phyloP scores from a whole-genome alignment of 495 filamentous ascomycete genomes.

The Penicillium waksmanii region DNA sequence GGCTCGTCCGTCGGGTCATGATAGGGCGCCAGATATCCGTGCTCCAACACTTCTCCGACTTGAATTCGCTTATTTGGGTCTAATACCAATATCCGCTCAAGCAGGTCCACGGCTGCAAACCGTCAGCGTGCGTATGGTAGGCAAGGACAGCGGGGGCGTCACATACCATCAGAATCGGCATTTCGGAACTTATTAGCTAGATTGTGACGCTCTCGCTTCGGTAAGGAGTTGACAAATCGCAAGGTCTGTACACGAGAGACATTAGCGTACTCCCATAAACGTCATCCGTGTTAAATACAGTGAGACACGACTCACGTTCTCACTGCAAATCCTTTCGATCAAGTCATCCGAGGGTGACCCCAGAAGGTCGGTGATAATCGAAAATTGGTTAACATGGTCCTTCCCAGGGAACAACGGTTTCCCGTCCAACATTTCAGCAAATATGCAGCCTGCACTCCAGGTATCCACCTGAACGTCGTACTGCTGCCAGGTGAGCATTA shows the following conservation, averaged over 20 bases:
- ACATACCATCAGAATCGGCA: conserved; percentile 5
- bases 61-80: conserved; percentile 2
- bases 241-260: neutral
- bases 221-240: conserved; percentile 1
- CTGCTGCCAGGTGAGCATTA: conserved; percentile 13
- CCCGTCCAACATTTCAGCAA: conserved; percentile 12
- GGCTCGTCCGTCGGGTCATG: conserved; percentile 16
- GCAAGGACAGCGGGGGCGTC: too few relatives aligned
- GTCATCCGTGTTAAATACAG: too few relatives aligned
- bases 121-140: too few relatives aligned
- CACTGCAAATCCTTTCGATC: neutral
- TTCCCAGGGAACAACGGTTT: conserved; percentile 7
- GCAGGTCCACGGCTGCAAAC: conserved; percentile 4
- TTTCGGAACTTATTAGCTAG: neutral
- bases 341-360: neutral
- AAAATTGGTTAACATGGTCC: conserved; percentile 4
- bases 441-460: conserved; percentile 14
- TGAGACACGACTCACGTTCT: neutral
- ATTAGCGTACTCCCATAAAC: too few relatives aligned
- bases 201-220: neutral
- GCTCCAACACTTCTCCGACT: neutral
- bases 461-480: conserved; percentile 10
- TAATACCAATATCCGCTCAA: conserved; percentile 6
- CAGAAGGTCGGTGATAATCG: conserved; percentile 1
- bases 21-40: conserved; percentile 3